Conservation (phyloP, 495 filamentous ascomycete species). For the Rhypophila decipiens region DNA sequence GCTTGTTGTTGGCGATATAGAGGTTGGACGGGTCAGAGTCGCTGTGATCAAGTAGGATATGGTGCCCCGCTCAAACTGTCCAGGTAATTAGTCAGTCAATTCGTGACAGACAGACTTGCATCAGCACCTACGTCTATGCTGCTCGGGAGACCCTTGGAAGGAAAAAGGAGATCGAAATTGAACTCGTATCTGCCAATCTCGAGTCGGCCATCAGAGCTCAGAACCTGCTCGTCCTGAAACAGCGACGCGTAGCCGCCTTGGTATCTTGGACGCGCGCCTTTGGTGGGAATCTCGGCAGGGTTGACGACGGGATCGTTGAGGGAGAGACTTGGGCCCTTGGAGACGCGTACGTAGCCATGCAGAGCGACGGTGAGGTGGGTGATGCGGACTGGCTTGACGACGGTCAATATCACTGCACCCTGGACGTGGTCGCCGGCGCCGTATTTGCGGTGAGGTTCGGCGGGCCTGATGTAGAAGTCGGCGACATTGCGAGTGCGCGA, state of each 20-base stretch:
- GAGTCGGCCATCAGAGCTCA: constrained; percentile 85
- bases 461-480: constrained; percentile 74
- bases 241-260: constrained; percentile 74
- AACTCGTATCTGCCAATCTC: constrained; percentile 86
- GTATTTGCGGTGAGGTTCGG: constrained; percentile 87
- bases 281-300: constrained; percentile 36
- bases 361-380: constrained; percentile 86
- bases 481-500: constrained; percentile 62
- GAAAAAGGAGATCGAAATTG: constrained; percentile 77
- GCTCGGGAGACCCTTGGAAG: constrained; percentile 74
- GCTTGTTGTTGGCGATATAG: constrained; percentile 70
- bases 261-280: constrained; percentile 56
- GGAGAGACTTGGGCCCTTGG: constrained; percentile 62
- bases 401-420: constrained; percentile 73
- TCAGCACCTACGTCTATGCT: constrained; percentile 76
- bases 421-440: constrained; percentile 54
- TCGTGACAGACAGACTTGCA: background rate
- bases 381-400: constrained; percentile 75
- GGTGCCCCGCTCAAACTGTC: constrained; percentile 88
- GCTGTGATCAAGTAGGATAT: constrained; percentile 86
- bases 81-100: background rate
- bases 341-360: constrained; percentile 85
- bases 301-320: constrained; percentile 50
- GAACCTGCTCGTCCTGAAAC: constrained; percentile 83
- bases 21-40: constrained; percentile 82